phyloP scores from a whole-genome alignment of 345 rosid genomes.

The Salix exigua region DNA sequence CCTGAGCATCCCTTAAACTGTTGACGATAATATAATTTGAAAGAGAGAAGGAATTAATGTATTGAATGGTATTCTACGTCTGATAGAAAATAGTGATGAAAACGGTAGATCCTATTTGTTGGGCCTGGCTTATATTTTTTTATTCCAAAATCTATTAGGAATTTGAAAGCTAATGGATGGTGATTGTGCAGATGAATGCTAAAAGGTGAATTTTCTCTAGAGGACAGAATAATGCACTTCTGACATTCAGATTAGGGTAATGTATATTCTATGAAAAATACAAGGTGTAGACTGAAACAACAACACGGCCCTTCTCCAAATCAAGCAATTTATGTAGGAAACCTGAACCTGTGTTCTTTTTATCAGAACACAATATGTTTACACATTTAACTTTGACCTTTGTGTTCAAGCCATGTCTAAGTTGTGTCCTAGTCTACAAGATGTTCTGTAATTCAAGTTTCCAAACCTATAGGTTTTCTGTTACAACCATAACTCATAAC shows the following conservation, averaged over 20 bases:
- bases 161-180: neutral
- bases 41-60: neutral
- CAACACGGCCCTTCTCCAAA: neutral
- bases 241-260: neutral
- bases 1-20: neutral
- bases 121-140: neutral
- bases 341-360: neutral
- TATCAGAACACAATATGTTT: neutral
- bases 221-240: neutral
- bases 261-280: neutral
- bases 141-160: neutral
- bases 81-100: neutral
- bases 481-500: neutral
- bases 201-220: neutral
- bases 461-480: neutral
- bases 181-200: neutral
- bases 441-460: neutral
- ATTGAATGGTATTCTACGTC: neutral
- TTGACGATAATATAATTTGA: neutral
- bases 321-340: neutral
- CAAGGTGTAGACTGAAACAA: neutral
- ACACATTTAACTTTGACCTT: neutral
- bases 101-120: no score
- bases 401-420: neutral
- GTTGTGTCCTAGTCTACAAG: neutral